Conservation (phyloP, 1,139 yeast genomes). For the Trichomonascaceae sp. region DNA sequence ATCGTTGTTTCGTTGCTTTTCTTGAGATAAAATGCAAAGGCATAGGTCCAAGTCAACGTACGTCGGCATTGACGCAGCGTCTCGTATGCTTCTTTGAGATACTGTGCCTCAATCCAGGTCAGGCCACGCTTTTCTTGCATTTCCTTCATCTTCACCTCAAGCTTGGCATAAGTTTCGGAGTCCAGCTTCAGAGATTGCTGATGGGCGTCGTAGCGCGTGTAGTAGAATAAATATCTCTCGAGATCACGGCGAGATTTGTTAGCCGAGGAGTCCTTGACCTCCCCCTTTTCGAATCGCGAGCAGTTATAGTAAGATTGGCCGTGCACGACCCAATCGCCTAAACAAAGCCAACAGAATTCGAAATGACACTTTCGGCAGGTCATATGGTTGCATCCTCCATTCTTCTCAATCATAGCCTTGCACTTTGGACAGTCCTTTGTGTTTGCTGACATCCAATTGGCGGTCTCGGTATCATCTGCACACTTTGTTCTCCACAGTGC, state of each 20-base stretch:
- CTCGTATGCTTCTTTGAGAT: slow-evolving; percentile 58
- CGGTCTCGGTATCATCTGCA: slow-evolving; percentile 77
- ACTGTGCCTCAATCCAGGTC: slow-evolving; percentile 88
- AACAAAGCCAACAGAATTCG: slow-evolving; percentile 93
- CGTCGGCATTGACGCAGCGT: slow-evolving; percentile 58
- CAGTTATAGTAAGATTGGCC: slow-evolving; percentile 56
- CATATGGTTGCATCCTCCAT: slow-evolving; percentile 97
- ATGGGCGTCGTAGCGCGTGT: slow-evolving; percentile 64
- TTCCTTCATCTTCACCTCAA: slow-evolving; percentile 50
- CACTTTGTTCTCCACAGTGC: slow-evolving; percentile 69
- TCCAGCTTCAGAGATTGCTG: slow-evolving; percentile 71
- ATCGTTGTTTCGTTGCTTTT: slow-evolving; percentile 33
- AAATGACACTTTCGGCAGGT: slow-evolving; percentile 61
- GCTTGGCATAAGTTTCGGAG: slow-evolving; percentile 43
- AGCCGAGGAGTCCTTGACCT: slow-evolving; percentile 10
- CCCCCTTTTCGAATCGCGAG: slow-evolving; percentile 39
- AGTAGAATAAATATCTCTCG: slow-evolving; percentile 63
- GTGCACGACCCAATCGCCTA: slow-evolving; percentile 67
- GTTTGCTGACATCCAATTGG: slow-evolving; percentile 79
- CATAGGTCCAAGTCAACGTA: slow-evolving; percentile 84
- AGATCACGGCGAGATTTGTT: slow-evolving; percentile 31
- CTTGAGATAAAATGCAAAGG: slow-evolving; percentile 58
- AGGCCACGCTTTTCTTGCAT: slow-evolving; percentile 52
- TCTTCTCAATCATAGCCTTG: slow-evolving; percentile 47
- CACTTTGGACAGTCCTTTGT: slow-evolving; percentile 77